Evolutionary conservation across 1,284 basidiomycete genomes (phyloP).

Genomic region (Anthracocystis setariae): DNA sequence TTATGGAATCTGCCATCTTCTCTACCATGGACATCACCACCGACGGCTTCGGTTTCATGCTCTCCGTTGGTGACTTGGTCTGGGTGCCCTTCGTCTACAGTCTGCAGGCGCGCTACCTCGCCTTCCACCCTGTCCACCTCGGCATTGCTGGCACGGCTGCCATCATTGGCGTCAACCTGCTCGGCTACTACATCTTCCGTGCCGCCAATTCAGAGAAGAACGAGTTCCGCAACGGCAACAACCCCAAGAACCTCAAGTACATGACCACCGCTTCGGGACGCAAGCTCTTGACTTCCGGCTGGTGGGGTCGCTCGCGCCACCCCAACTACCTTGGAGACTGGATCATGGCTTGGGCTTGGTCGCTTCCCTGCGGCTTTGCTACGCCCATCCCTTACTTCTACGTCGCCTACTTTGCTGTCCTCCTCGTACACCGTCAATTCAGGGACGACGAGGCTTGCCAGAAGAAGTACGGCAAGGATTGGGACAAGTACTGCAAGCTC

Average conservation of each 20-base stretch:
- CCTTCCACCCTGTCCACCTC: conserved; percentile 84
- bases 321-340: conserved; percentile 80
- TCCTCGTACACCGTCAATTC: conserved; percentile 88
- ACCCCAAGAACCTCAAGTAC: conserved; percentile 89
- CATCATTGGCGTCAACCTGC: conserved; percentile 77
- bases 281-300: conserved; percentile 90
- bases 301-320: conserved; percentile 95
- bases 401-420: conserved; percentile 82
- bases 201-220: conserved; percentile 92
- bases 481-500: conserved; percentile 52
- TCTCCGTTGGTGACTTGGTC: conserved; percentile 87
- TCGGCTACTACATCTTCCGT: conserved; percentile 93
- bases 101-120: conserved; percentile 92
- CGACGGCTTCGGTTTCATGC: conserved; percentile 99
- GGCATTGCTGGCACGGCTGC: conserved; percentile 74
- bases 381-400: conserved; percentile 98
- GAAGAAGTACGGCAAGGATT: conserved; percentile 80
- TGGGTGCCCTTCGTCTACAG: conserved; percentile 97
- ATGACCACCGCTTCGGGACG: conserved; percentile 87
- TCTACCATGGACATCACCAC: conserved; percentile 98
- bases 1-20: conserved; percentile 75
- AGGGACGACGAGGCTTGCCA: conserved; percentile 93
- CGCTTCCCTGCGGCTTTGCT: conserved; percentile 87
- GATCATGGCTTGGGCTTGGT: conserved; percentile 92
- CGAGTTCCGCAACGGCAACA: conserved; percentile 89